Conservation (phyloP, 2,329 filamentous ascomycete genomes). For the Arthrobotrys entomopaga region DNA sequence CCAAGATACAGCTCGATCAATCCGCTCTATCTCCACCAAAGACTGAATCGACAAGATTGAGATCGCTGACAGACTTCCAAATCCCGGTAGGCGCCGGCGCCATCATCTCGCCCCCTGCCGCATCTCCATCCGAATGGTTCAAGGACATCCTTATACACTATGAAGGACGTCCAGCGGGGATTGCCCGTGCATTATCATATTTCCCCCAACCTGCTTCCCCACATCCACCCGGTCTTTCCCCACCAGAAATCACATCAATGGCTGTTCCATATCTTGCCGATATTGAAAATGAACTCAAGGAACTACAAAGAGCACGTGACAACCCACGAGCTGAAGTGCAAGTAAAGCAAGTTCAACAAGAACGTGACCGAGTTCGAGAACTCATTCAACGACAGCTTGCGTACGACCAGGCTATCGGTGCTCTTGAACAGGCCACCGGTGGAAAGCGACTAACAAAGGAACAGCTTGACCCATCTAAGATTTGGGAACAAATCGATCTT, state of each 20-base stretch:
- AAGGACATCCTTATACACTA: constrained; percentile 42
- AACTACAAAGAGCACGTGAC: constrained; percentile 16
- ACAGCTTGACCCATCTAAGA: constrained; percentile 44
- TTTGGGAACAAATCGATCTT: constrained; percentile 51
- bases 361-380: constrained; percentile 45
- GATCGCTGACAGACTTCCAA: constrained; percentile 22
- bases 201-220: constrained; percentile 27
- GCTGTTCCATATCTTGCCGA: constrained; percentile 44
- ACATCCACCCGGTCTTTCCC: constrained; percentile 43
- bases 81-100: constrained; percentile 20
- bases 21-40: constrained; percentile 20
- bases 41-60: constrained; percentile 1
- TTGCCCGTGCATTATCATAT: constrained; percentile 47
- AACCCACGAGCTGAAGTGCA: constrained; percentile 23
- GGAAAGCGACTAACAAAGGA: constrained; percentile 43
- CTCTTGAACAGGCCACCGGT: constrained; percentile 42
- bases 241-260: constrained; percentile 37
- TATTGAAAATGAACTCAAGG: constrained; percentile 41
- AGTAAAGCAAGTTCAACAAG: constrained; percentile 33
- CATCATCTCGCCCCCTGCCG: constrained; percentile 4
- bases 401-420: constrained; percentile 48
- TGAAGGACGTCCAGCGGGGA: constrained; percentile 37
- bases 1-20: constrained; percentile 36
- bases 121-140: constrained; percentile 47
- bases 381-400: constrained; percentile 50